A percentile compares a stretch with the other conserved stretches of the same genome.
These are phyloP conservation scores for Toxicodendron radicans DNA, from an alignment of 345 rosid species.

Conservation along the genomic window DNA sequence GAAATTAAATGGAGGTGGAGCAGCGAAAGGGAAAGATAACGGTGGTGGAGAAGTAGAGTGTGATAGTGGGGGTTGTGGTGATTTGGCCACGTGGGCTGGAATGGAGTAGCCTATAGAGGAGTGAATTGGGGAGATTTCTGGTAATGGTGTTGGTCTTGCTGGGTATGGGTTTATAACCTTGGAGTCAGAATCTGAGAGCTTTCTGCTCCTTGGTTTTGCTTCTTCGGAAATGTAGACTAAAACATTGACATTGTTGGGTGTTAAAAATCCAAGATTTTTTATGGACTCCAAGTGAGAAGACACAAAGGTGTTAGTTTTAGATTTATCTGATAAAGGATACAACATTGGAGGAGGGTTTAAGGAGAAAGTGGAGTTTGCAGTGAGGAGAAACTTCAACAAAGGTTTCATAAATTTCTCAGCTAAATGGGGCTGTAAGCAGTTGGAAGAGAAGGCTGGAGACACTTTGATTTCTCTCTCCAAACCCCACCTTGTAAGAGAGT, in stretches of 20 bases:
- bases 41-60: constrained; percentile 21
- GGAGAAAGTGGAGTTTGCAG: constrained; percentile 61
- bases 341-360: constrained; percentile 38
- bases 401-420: constrained; percentile 33
- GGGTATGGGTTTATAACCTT: constrained; percentile 40
- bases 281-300: constrained; percentile 34
- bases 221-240: constrained; percentile 30
- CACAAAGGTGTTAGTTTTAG: constrained; percentile 19
- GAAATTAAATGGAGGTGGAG: constrained; percentile 28
- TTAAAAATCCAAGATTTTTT: constrained; percentile 44
- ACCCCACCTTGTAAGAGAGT: constrained; percentile 79
- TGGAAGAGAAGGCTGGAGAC: constrained; percentile 50
- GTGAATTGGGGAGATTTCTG: constrained; percentile 42
- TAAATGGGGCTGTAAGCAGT: constrained; percentile 33
- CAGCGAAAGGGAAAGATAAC: constrained; percentile 12
- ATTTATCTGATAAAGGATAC: constrained; percentile 34
- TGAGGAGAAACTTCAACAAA: constrained; percentile 40
- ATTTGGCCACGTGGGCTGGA: constrained; percentile 51
- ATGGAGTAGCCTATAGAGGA: constrained; percentile 52
- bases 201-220: constrained; percentile 34
- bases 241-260: constrained; percentile 45
- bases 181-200: constrained; percentile 38
- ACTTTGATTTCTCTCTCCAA: constrained; percentile 61
- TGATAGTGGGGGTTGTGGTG: constrained; percentile 34
- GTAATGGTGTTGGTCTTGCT: constrained; percentile 52